Base-by-base conservation (phyloP, 768 basidiomycete species). In the Trametes punicea region DNA sequence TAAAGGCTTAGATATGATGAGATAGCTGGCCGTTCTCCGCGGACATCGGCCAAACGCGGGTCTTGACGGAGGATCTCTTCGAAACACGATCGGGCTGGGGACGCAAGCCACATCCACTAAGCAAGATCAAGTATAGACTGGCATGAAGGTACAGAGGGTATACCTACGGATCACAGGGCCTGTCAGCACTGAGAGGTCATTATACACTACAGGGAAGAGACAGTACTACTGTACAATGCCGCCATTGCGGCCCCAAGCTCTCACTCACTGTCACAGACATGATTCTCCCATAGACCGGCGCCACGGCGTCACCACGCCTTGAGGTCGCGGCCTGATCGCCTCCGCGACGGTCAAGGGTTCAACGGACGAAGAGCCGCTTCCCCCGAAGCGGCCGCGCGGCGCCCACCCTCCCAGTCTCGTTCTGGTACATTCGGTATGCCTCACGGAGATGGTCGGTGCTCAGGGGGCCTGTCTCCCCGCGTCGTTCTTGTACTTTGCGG, bases 391-490 rank as follows among this genome's bases (percentile, higher is more conserved):
- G 85, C 40, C 85, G 74, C 7, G 89, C 88, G 36, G 89, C 82
- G 0, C 91, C 92, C 2, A 93, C 87, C 38, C 82, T 79, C 5
- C 92, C 93, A 0, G 88, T 84, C 68, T 92, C 89, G 45, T 82
- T 75, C 65, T 90, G 87, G 65, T 94, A 96, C 63, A 83, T 73
- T 25, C 89, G 75, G 65, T 96, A 93, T 1, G 93, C 93, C 67
- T 94, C 93, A 5, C 93, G 87, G 10, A 96, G 75, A 69, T 96
- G 90, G 62, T 93, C 91, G 0, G 93, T 93, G 1, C 90, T 84
- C 21, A 96, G 72, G 0, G 93, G 87, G 0, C 93, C 93, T 6
- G 75, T 76, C 29, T 93, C 90, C 2, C 84, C 81, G 18, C 87
- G 76, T 27, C 85, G 79, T 20, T 74, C 73, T 70, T 95, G 93